Percentiles rank a stretch among this genome's conserved stretches.
Evolutionary conservation across 768 basidiomycete species (phyloP).

Genomic region (Mycena pura): DNA sequence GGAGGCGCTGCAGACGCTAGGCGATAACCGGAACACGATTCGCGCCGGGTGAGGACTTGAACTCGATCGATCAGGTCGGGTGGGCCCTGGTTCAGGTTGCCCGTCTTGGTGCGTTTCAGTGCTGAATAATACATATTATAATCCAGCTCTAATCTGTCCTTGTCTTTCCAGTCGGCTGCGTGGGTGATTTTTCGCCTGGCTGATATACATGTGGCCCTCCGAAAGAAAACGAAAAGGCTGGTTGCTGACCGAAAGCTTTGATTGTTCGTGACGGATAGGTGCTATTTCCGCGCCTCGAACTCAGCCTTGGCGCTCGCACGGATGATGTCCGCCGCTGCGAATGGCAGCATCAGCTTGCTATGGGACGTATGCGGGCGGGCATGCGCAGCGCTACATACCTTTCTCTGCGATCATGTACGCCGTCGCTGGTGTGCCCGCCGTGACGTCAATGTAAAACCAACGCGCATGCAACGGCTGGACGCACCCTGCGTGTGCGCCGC

Average conservation of each 20-base stretch:
- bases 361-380: no score
- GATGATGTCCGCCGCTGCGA: no score
- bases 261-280: no score
- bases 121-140: neutral
- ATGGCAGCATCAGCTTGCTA: no score
- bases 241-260: no score
- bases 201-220: conserved; percentile 32
- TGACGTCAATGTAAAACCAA: neutral
- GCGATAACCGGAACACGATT: conserved; percentile 25
- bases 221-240: no score
- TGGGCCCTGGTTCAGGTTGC: conserved; percentile 28
- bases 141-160: neutral
- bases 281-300: no score
- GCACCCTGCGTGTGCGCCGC: conserved; percentile 19
- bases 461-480: neutral
- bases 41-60: conserved; percentile 17
- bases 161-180: conserved; percentile 28
- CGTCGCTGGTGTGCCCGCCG: conserved; percentile 35
- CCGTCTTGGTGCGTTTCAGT: conserved; percentile 19
- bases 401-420: conserved; percentile 57
- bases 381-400: no score
- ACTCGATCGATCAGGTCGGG: conserved; percentile 18
- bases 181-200: conserved; percentile 32
- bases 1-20: conserved; percentile 29
- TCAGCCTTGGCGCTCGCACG: no score